Base-by-base conservation (phyloP, 805 yeast species). In the Monosporozyma yasuniensis region DNA sequence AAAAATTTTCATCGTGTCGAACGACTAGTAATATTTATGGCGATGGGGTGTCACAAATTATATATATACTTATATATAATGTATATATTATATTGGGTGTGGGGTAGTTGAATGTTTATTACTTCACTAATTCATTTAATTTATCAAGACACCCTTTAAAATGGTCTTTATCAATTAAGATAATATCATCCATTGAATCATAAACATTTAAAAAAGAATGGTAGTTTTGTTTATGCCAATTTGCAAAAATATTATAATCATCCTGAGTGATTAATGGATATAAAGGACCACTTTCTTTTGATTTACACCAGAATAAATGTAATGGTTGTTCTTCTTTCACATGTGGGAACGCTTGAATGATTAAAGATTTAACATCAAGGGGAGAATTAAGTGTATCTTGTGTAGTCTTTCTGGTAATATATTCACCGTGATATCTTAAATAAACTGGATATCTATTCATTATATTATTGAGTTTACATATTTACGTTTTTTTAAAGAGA, bases 1-100 rank as follows among this genome's bases (percentile, higher is more conserved):
- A 39, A 39, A 44, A 44, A 14, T 44, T 44, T 44, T 42, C 45
- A 27, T 27, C 46, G 46, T 44, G 28, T n/a, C 12, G 25, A 32
- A 21, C 23, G 46, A 44, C 35, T 14, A 32, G 16, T 32, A n/a
- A n/a, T n/a, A n/a, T n/a, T n/a, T n/a, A n/a, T n/a, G n/a, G n/a
- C n/a, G n/a, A n/a, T 28, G 22, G 37, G 42, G 42, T 39, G 42
- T 39, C 42, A 39, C 42, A 39, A 39, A 39, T 12, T 32, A 14
- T 12, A 16, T 42, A 42, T 25, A 42, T 42, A 19, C 18, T 10
- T 21, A 11, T 16, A 39, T 23, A 39, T 12, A 32, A n/a, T n/a
- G n/a, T n/a, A n/a, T n/a, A n/a, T n/a, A n/a, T n/a, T n/a, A n/a
- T n/a, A n/a, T n/a, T n/a, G n/a, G n/a, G n/a, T n/a, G n/a, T n/a